Evolutionary conservation across 2,329 filamentous ascomycete genomes (phyloP).

Genomic region (Cladosporium cucumerinum): DNA sequence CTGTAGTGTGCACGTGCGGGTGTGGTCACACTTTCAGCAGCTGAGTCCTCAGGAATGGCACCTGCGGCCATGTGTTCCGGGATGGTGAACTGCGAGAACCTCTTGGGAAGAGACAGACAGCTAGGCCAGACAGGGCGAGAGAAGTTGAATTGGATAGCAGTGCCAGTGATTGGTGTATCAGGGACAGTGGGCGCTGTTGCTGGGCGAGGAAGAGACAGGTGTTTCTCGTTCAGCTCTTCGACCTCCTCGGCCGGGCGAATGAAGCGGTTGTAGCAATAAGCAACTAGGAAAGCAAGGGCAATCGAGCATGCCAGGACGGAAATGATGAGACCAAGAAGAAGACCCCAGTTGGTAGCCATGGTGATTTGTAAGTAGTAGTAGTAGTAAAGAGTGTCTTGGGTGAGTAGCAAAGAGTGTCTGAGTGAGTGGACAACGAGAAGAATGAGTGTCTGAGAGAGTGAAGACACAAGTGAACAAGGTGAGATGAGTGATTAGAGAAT

Average conservation of each 20-base stretch:
- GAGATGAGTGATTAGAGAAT: constrained; percentile 15
- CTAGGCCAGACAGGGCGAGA: constrained; percentile 15
- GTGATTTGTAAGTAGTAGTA: constrained; percentile 10
- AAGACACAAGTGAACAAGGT: constrained; percentile 15
- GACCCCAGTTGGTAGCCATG: constrained; percentile 16
- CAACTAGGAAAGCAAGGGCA: constrained; percentile 13
- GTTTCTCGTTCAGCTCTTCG: constrained; percentile 16
- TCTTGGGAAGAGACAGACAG: constrained; percentile 14
- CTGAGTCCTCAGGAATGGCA: constrained; percentile 12
- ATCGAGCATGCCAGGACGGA: constrained; percentile 12
- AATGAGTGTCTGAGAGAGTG: constrained; percentile 16
- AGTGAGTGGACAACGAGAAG: constrained; percentile 15
- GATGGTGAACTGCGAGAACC: constrained; percentile 14
- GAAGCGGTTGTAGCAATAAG: constrained; percentile 17
- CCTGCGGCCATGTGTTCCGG: constrained; percentile 16
- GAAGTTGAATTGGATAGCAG: constrained; percentile 16
- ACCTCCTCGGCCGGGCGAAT: constrained; percentile 7
- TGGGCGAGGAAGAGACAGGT: constrained; percentile 15
- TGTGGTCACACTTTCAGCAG: neutral
- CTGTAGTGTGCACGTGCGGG: constrained; percentile 14
- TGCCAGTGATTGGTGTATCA: constrained; percentile 15
- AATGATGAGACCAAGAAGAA: constrained; percentile 15
- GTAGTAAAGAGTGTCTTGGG: constrained; percentile 17
- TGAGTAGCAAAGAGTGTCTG: constrained; percentile 17
- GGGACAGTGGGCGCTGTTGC: constrained; percentile 13